A percentile compares a stretch with the other conserved stretches of the same genome.
These are phyloP conservation scores for Lecanicillium sp. DNA, from an alignment of 2,329 filamentous ascomycete genomes.

Conservation along the genomic window DNA sequence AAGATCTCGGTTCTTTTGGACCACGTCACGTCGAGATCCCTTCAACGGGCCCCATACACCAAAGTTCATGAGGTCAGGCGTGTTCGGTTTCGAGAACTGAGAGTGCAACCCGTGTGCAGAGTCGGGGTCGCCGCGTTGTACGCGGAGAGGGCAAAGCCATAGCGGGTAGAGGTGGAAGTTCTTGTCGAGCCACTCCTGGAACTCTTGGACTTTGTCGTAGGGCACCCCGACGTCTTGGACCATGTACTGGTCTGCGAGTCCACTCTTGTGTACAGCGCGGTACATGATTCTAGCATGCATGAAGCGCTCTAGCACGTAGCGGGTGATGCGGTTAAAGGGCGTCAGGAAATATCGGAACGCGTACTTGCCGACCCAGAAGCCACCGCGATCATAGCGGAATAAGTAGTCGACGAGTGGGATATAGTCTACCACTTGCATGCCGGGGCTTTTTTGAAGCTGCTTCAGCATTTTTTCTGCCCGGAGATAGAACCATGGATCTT, in stretches of 20 bases:
- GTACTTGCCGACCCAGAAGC: constrained; percentile 54
- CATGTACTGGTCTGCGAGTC: constrained; percentile 51
- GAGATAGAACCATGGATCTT: constrained; percentile 68
- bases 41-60: constrained; percentile 51
- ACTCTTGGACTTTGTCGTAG: constrained; percentile 30
- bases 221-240: constrained; percentile 56
- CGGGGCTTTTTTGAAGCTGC: constrained; percentile 14
- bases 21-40: constrained; percentile 33
- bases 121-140: constrained; percentile 32
- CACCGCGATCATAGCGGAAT: constrained; percentile 52
- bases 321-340: constrained; percentile 57
- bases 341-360: constrained; percentile 56
- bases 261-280: constrained; percentile 53
- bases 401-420: constrained; percentile 59
- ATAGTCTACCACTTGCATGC: constrained; percentile 32
- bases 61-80: constrained; percentile 47
- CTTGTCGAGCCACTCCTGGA: constrained; percentile 38
- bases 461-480: constrained; percentile 44
- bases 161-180: constrained; percentile 42
- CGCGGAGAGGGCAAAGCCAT: constrained; percentile 46
- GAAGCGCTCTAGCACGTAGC: constrained; percentile 52
- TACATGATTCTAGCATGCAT: constrained; percentile 59
- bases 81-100: constrained; percentile 29
- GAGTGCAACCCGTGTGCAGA: constrained; percentile 39
- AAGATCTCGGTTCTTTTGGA: constrained; percentile 48